phyloP scores from a whole-genome alignment of 2,329 filamentous ascomycete genomes.

The Botrytis fragariae region DNA sequence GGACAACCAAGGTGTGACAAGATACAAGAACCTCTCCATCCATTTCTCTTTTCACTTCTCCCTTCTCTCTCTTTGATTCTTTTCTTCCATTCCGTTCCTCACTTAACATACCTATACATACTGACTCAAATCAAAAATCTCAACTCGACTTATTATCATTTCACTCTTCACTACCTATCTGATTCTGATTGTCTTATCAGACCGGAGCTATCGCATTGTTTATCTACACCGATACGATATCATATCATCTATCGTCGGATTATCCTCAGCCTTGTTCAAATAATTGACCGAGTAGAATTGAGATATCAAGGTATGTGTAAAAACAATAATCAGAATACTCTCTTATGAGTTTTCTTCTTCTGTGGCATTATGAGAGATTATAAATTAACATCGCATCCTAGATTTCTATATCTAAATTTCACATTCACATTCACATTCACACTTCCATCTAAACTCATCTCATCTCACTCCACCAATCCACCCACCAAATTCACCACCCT shows the following conservation, averaged over 20 bases:
- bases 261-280: not conserved
- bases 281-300: not conserved
- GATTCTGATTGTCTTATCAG: not conserved
- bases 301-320: not conserved
- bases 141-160: not conserved
- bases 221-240: constrained; percentile 3
- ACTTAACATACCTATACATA: not conserved
- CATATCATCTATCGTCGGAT: not conserved
- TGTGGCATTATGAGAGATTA: not conserved
- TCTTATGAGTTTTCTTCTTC: not conserved
- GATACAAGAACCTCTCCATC: constrained; percentile 15
- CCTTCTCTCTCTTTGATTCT: not conserved
- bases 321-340: not conserved
- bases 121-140: not conserved
- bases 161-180: not conserved
- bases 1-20: constrained; percentile 18
- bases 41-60: not conserved
- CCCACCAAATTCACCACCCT: not conserved
- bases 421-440: not conserved
- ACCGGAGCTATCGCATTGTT: not conserved
- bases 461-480: not conserved
- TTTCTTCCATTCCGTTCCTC: constrained; percentile 9
- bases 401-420: not conserved
- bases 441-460: not conserved
- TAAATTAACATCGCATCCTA: not conserved